Evolutionary conservation across 345 rosid genomes (phyloP).

Genomic region (Carallia brachiata): DNA sequence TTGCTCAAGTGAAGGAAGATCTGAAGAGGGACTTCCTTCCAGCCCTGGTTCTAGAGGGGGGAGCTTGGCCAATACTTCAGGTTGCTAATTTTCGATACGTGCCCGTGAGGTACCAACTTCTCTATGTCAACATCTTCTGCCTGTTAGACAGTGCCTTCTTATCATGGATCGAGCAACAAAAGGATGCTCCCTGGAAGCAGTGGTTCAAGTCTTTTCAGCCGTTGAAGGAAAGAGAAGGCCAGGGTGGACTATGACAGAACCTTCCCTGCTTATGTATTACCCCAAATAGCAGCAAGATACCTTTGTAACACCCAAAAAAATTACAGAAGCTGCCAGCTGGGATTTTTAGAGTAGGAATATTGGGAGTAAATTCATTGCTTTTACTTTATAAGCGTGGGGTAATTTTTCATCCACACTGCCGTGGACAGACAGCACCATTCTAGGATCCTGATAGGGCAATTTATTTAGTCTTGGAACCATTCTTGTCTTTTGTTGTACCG

Average conservation of each 20-base stretch:
- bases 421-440: neutral
- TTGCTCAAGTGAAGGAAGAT: constrained; percentile 68
- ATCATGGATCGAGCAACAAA: constrained; percentile 90
- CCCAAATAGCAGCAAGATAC: constrained; percentile 6
- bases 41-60: constrained; percentile 77
- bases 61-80: constrained; percentile 84
- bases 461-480: neutral
- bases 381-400: neutral
- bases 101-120: constrained; percentile 85
- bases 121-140: constrained; percentile 84
- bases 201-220: constrained; percentile 60
- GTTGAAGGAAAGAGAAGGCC: constrained; percentile 53
- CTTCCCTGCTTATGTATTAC: neutral
- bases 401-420: neutral
- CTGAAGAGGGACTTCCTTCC: constrained; percentile 94
- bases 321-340: constrained; percentile 8
- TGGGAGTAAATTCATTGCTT: constrained; percentile 15
- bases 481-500: neutral
- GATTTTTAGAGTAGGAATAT: constrained; percentile 15
- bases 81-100: constrained; percentile 77
- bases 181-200: constrained; percentile 94
- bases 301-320: constrained; percentile 12
- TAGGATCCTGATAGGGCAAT: neutral
- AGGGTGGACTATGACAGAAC: constrained; percentile 37
- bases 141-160: constrained; percentile 81